Evolutionary conservation across 495 filamentous ascomycete species (phyloP).

Genomic region (Penicillium cataractarum): DNA sequence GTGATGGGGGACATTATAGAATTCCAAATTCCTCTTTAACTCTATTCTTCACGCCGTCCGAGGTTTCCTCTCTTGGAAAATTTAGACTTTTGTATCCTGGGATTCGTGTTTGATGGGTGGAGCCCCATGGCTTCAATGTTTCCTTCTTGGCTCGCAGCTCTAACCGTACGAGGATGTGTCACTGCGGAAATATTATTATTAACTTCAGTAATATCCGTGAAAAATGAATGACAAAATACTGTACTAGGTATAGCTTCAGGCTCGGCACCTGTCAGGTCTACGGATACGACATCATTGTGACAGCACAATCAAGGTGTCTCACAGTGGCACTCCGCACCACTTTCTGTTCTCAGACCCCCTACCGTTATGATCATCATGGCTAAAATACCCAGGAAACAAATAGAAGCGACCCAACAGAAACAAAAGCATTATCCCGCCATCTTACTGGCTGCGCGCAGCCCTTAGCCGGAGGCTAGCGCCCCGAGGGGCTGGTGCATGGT

Average conservation of each 20-base stretch:
- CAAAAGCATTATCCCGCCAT: neutral
- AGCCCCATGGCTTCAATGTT: neutral
- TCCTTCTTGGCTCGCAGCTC: neutral
- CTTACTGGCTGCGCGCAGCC: neutral
- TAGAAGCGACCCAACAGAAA: neutral
- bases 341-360: slow-evolving; percentile 3
- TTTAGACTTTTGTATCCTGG: neutral
- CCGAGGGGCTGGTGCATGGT: slow-evolving; percentile 24
- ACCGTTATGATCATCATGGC: neutral
- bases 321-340: neutral
- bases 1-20: neutral
- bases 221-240: slow-evolving; percentile 1
- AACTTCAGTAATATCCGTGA: slow-evolving; percentile 3
- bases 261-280: neutral
- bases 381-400: neutral
- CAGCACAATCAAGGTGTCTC: neutral
- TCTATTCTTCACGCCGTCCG: neutral
- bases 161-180: neutral
- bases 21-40: neutral
- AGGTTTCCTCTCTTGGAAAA: neutral
- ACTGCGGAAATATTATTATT: neutral
- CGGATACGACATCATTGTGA: slow-evolving; percentile 5
- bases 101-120: neutral
- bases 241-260: neutral
- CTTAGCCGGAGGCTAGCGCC: slow-evolving; percentile 21